phyloP scores from a whole-genome alignment of 116 monocot species.

The Zostera marina region DNA sequence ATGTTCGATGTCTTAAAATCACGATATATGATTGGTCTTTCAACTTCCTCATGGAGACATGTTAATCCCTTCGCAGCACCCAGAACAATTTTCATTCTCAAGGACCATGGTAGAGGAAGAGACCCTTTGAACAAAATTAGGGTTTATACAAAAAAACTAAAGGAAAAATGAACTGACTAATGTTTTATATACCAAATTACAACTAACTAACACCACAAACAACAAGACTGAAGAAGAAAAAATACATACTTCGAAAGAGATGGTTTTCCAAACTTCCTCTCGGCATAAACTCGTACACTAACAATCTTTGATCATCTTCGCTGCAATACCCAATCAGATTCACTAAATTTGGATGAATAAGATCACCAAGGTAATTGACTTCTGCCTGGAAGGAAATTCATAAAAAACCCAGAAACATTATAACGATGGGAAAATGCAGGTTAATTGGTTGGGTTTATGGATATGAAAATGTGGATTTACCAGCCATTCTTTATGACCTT shows the following conservation, averaged over 20 bases:
- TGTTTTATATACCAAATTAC: no score
- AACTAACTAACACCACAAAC: background rate
- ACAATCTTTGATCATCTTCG: conserved; percentile 40
- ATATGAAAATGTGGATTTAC: conserved; percentile 7
- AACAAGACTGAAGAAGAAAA: background rate
- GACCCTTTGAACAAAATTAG: conserved; percentile 26
- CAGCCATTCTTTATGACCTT: conserved; percentile 46
- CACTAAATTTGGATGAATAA: conserved; percentile 36
- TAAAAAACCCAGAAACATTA: background rate
- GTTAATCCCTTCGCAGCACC: conserved; percentile 65
- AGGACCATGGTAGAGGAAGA: conserved; percentile 43
- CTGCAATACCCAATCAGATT: conserved; percentile 36
- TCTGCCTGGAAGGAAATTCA: conserved; percentile 24
- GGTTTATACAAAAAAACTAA: no score
- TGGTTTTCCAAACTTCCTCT: conserved; percentile 40
- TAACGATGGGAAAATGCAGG: no score
- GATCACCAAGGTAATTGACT: conserved; percentile 39
- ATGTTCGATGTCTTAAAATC: conserved; percentile 78
- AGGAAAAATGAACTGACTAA: no score
- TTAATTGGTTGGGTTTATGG: background rate
- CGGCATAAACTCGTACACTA: conserved; percentile 39
- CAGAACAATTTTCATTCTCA: conserved; percentile 57
- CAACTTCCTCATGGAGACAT: conserved; percentile 67
- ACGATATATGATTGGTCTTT: conserved; percentile 63
- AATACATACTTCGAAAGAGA: conserved; percentile 27